Base-by-base conservation (phyloP, 352 stramenopile species). In the Hyaloperonospora arabidopsidis region DNA sequence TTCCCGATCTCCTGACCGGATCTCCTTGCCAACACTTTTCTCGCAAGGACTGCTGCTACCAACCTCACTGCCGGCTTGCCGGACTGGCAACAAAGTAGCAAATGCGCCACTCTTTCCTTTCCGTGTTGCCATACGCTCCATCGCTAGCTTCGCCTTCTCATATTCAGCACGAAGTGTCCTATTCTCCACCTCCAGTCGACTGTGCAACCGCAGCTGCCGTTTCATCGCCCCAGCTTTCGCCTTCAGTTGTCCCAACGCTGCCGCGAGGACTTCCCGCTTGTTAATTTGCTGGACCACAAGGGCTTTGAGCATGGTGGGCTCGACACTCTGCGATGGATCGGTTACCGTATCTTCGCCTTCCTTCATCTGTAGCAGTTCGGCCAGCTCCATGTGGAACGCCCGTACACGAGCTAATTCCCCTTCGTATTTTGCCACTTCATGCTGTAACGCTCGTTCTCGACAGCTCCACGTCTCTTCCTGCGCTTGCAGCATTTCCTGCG, bases 41-140 rank as follows among this genome's bases (percentile, higher is more conserved):
- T 65, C 63, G 2, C 39, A 53, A 11, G 62, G 64, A 17, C 39
- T 43, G 32, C 53, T 61, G 11, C 38, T 47, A 29, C 49, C 54
- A 44, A 28, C 57, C 35, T 51, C 57, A 10, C 39, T 15, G 6
- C 29, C 36, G 39, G 17, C 41, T 55, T 39, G 38, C n/a, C 44
- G 46, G 25, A 25, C 46, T 58, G 57, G 46, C 32, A 55, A 4
- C 0, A 35, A 63, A 21, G 39, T 21, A 19, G 49, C 19, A 32
- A 51, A 55, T 35, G 23, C 13, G 15, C 65, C 36, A 54, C 35
- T 72, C 29, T 69, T 69, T 5, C 35, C 49, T 29, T 62, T 69
- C 15, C 65, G 56, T 41, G 46, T 64, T 34, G 65, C 56, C 61
- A 86, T 85, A 0, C 76, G 76, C 45, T 87, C 77, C 79, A 89